Evolutionary conservation across 2,329 filamentous ascomycete genomes (phyloP).

Genomic region (Penicillium olsonii): DNA sequence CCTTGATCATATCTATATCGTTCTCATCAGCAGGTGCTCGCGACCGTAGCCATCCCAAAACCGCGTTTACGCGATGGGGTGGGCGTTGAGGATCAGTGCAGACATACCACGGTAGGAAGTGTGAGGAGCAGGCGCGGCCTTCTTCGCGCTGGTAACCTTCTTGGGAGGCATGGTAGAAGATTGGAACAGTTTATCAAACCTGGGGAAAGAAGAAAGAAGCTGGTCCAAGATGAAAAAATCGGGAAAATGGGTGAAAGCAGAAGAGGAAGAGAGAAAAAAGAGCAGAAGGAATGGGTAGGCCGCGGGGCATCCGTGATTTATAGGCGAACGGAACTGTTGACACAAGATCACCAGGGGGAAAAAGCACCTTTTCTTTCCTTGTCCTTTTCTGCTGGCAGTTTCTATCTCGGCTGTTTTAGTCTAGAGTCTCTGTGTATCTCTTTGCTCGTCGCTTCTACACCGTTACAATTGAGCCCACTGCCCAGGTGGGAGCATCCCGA

Average conservation of each 20-base stretch:
- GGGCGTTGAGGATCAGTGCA: conserved; percentile 45
- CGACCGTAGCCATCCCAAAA: conserved; percentile 48
- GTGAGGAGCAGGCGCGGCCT: conserved; percentile 59
- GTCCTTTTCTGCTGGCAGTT: neutral
- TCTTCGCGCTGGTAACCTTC: conserved; percentile 62
- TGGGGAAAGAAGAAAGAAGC: conserved; percentile 11
- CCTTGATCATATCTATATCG: conserved; percentile 69
- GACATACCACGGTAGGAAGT: conserved; percentile 67
- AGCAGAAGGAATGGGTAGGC: conserved; percentile 39
- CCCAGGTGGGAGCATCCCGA: too few relatives aligned
- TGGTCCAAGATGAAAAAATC: conserved; percentile 12
- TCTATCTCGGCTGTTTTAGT: conserved; percentile 8
- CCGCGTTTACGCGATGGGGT: conserved; percentile 48
- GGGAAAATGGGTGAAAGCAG: conserved; percentile 12
- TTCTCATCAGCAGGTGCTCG: conserved; percentile 55
- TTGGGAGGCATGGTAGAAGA: conserved; percentile 63
- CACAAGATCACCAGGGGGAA: conserved; percentile 41
- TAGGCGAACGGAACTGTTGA: conserved; percentile 43
- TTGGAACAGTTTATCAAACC: conserved; percentile 5
- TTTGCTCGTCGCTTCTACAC: too few relatives aligned
- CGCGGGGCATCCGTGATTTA: conserved; percentile 46
- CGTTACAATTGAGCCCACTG: too few relatives aligned
- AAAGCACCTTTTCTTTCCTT: conserved; percentile 11
- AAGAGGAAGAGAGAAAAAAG: conserved; percentile 27
- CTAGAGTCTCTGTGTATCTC: neutral